A percentile compares a stretch with the other conserved stretches of the same genome.
Conservation (phyloP, 2,329 filamentous ascomycete species). For the Didymella arachidicola region DNA sequence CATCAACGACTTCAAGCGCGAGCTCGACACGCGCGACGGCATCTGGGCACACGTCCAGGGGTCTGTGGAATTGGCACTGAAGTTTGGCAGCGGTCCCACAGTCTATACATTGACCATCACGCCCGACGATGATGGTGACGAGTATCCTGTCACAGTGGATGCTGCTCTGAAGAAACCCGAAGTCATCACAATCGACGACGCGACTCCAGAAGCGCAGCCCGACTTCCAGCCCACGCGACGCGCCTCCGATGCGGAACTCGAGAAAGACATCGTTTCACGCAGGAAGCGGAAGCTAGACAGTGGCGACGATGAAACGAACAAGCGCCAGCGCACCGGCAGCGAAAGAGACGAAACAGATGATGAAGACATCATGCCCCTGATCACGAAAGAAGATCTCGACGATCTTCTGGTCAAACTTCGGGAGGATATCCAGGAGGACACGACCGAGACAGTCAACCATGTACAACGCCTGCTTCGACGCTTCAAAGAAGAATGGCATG, state of each 20-base stretch:
- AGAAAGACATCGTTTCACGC: slow-evolving; percentile 29
- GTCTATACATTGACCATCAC: slow-evolving; percentile 14
- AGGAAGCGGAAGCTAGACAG: slow-evolving; percentile 30
- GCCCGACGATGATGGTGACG: slow-evolving; percentile 23
- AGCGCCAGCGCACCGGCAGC: slow-evolving; percentile 16
- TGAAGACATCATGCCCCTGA: slow-evolving; percentile 30
- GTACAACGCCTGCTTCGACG: slow-evolving; percentile 56
- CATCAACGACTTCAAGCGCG: slow-evolving; percentile 39
- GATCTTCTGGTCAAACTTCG: slow-evolving; percentile 29
- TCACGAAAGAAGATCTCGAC: slow-evolving; percentile 32
- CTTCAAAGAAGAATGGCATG: slow-evolving; percentile 50
- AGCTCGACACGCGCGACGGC: slow-evolving; percentile 31
- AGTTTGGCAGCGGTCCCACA: not conserved
- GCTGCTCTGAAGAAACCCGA: slow-evolving; percentile 18
- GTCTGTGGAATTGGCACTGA: slow-evolving; percentile 26
- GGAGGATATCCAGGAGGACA: slow-evolving; percentile 38
- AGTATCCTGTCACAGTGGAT: slow-evolving; percentile 28
- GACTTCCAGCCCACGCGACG: slow-evolving; percentile 23
- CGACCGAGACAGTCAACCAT: slow-evolving; percentile 58
- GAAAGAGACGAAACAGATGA: slow-evolving; percentile 21
- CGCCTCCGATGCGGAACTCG: slow-evolving; percentile 28
- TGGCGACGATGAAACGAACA: slow-evolving; percentile 17
- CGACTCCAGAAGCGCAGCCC: slow-evolving; percentile 5
- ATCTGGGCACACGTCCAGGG: slow-evolving; percentile 25
- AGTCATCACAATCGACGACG: slow-evolving; percentile 2